Base-by-base conservation (phyloP, 2,329 filamentous ascomycete genomes). In the Beauveria sp. region DNA sequence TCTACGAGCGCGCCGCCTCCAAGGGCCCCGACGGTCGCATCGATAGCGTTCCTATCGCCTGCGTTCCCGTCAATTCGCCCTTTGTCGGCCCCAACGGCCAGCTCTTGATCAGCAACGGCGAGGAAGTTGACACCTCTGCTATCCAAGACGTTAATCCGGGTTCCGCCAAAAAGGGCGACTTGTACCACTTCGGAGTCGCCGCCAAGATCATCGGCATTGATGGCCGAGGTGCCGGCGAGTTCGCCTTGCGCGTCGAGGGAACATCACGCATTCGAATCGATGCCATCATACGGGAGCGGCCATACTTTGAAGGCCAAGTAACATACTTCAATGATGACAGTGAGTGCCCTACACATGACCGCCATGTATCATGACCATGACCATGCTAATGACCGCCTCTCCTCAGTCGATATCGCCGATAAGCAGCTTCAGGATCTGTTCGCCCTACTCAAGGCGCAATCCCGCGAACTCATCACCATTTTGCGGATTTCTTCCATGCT, bases 191-290 rank as follows among this genome's bases (percentile, higher is more conserved):
- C 74, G 95, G 92, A 53, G 91, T 92, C 5, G 83, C 92, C 28
- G 90, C 88, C 40, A 91, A 88, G 76, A 89, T 93, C 66, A 83
- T 87, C 62, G 89, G 88, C 57, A 87, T 93, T 52, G 89, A 93
- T 73, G 89, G 90, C 31, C 83, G 86, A 61, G 86, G 86, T 52
- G 86, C 86, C 12, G 85, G 87, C 34, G 89, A 97, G 71, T 88
- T 96, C 69, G 88, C 87, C 62, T 76, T 99, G 58, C 82, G 96
- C 5, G 91, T 99, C 2, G 92, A 98, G 73, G 95, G 95, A 18
- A 81, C 90, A 20, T 83, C 88, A 65, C 84, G 95, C 46, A 87
- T 97, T 65, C 84, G 84, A 65, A 77, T 97, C 42, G 88, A 91
- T 57, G 66, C 60, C 56, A 70, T 76, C 16, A 82, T 85, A 43